Base-by-base conservation (phyloP, 2,329 filamentous ascomycete genomes). In the Cytospora piceicola region DNA sequence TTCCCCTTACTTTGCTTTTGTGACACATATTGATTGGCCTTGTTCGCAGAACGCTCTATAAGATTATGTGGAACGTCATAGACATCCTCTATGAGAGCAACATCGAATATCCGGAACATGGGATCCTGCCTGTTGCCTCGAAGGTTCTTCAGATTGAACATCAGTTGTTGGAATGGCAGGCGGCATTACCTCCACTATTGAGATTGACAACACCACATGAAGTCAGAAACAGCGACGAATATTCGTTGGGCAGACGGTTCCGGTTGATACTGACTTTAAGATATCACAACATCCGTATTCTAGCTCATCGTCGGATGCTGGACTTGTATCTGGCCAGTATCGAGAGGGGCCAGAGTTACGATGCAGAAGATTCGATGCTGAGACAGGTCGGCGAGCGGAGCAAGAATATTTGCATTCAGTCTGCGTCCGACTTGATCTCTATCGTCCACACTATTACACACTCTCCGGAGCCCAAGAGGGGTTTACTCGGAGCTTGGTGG, bases 31-130 rank as follows among this genome's bases (percentile, higher is more conserved):
- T 67, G 4, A 67, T 15, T 34, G 3, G 4, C 2, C 1, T 1
- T 0, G 14, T 12, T 15, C 12, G 27, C 20, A 78, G 73, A 66
- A 74, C 71, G 3, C 71, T 79, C 0, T 78, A 78, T 57, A 70
- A 68, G 32, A 73, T 76, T 11, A 71, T 73, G 61, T 74, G 78
- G 60, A 72, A 72, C 52, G 72, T 79, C 11, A 73, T 83, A 12
- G 77, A 82, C 30, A 69, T 70, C 0, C 72, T 79, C 12, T 83
- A 82, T 62, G 80, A 76, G 11, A 76, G 76, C 60, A 83, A 83
- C 56, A 72, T 83, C 2, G 80, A 77, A 11, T 54, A 61, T 24
- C 58, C 65, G 1, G 65, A 67, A 20, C 52, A 32, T 4, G 56
- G 58, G 11, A 36, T 64, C 11, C 58, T 67, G 1, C 52, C 54